Evolutionary conservation across 1,139 yeast species (phyloP), one percentile per base, ranked within the genome.

Genomic region (Taphrina communis): DNA sequence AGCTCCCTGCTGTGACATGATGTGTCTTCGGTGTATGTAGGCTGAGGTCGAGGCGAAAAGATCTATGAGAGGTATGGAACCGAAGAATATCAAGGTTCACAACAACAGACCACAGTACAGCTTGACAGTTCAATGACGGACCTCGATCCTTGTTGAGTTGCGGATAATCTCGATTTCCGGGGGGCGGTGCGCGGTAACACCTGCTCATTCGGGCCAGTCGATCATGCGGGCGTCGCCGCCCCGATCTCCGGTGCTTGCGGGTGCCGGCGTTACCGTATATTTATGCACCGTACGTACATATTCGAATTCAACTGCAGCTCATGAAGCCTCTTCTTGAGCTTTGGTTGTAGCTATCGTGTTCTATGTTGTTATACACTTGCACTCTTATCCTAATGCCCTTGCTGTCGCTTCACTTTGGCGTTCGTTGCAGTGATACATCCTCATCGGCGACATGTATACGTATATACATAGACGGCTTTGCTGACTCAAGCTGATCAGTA

Each of bases 81-180:
- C 17, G 17, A 17, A 17, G 17, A 11, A 9, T 39, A 11, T 14
- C 14, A 2, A 14, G 14, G 3, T 9, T 39, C 6, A 39, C 42
- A 2, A 9, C 14, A 11, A 9, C 42, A 39, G 42, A 11, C 14
- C 42, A 11, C 3, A 14, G 11, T 11, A 2, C 42, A 39, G 42
- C 11, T 14, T 14, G 14, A 44, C 19, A n/a, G 19, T 44, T 44
- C 19, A 12, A 44, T 44, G 48, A 44, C 19, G 48, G 19, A 14
- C 19, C 8, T n/a, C 17, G 19, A 44, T 25, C 31, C 31, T 25
- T 25, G 31, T 7, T n/a, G 48, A 44, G 48, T 44, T 11, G 19
- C 48, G 48, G 48, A 17, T 44, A 44, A 44, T 12, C 19, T 44
- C 48, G 48, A 44, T 12, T 44, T 44, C 48, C 19, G 48, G 48